Conservation (phyloP, 169 alveolate species). For the Eimeria sp. region DNA sequence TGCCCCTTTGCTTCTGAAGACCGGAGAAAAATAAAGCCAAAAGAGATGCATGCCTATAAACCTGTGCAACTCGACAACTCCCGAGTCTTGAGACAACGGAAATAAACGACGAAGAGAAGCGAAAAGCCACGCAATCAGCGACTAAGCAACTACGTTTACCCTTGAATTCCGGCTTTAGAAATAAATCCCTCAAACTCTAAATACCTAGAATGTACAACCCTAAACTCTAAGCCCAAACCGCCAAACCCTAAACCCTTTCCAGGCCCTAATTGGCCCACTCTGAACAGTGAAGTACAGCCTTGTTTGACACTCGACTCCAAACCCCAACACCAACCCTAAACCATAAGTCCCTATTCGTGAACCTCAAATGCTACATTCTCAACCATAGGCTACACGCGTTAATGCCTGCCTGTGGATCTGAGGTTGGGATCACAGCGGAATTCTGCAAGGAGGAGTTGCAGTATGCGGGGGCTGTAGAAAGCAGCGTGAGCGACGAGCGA, state of each 20-base stretch:
- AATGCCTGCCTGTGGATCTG: constrained; percentile 34
- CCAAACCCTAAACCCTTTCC: too few relatives aligned
- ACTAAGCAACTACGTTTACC: background rate
- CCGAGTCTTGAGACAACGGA: background rate
- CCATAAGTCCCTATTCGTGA: background rate
- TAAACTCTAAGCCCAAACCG: too few relatives aligned
- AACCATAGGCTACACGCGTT: background rate
- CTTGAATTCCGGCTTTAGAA: too few relatives aligned
- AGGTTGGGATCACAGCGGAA: constrained; percentile 24
- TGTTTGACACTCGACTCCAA: too few relatives aligned
- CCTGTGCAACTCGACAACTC: background rate
- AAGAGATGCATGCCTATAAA: background rate
- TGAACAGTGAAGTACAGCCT: too few relatives aligned
- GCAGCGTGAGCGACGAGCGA: constrained; percentile 26
- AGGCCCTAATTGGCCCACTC: too few relatives aligned
- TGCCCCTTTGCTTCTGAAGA: constrained; percentile 3
- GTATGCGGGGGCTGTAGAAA: background rate
- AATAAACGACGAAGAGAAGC: background rate
- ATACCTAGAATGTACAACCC: too few relatives aligned
- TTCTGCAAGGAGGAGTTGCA: background rate
- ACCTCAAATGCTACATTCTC: background rate
- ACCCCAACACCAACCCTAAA: background rate
- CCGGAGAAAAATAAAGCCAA: constrained; percentile 4
- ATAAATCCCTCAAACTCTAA: too few relatives aligned
- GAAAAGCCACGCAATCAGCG: background rate